Conservation (phyloP, 208 protist species). For the Leptomonas pyrrhocoris region DNA sequence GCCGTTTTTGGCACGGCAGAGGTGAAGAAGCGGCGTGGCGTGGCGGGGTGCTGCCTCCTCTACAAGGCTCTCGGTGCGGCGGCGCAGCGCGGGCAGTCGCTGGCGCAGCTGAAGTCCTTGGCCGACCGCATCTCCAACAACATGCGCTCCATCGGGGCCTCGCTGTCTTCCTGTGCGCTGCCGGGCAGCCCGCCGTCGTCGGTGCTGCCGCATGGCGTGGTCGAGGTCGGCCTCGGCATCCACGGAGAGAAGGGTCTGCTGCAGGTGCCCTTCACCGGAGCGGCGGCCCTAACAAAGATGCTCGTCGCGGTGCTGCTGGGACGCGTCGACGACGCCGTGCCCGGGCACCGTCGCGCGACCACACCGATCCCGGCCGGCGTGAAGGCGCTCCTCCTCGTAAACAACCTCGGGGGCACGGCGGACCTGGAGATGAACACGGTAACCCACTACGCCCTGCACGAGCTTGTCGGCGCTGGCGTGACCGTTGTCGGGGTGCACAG, state of each 20-base stretch:
- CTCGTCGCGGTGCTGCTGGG: conserved; percentile 44
- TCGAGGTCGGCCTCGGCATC: conserved; percentile 92
- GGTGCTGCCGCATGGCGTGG: conserved; percentile 37
- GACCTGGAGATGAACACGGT: conserved; percentile 79
- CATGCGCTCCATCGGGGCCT: conserved; percentile 77
- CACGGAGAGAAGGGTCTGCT: conserved; percentile 84
- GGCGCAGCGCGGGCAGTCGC: conserved; percentile 48
- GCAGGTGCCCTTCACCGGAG: conserved; percentile 39
- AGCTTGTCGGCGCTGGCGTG: conserved; percentile 27
- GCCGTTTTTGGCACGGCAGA: conserved; percentile 59
- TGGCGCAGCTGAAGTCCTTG: conserved; percentile 58
- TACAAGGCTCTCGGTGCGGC: conserved; percentile 86
- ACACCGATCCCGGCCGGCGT: conserved; percentile 16
- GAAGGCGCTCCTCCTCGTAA: conserved; percentile 74
- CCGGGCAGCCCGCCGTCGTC: conserved; percentile 59
- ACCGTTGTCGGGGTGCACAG: conserved; percentile 56
- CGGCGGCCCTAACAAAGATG: conserved; percentile 31
- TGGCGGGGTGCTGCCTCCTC: conserved; percentile 87
- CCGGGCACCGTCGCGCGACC: not conserved
- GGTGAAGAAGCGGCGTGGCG: conserved; percentile 53
- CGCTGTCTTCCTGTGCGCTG: conserved; percentile 71
- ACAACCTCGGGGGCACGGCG: conserved; percentile 89
- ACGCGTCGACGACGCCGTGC: conserved; percentile 1
- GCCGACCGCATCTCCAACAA: conserved; percentile 47
- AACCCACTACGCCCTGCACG: conserved; percentile 33